A percentile compares a stretch with the other conserved stretches of the same genome.
Evolutionary conservation across 1,139 yeast species (phyloP).

Genomic region (Nakaseomyces nivariensis): DNA sequence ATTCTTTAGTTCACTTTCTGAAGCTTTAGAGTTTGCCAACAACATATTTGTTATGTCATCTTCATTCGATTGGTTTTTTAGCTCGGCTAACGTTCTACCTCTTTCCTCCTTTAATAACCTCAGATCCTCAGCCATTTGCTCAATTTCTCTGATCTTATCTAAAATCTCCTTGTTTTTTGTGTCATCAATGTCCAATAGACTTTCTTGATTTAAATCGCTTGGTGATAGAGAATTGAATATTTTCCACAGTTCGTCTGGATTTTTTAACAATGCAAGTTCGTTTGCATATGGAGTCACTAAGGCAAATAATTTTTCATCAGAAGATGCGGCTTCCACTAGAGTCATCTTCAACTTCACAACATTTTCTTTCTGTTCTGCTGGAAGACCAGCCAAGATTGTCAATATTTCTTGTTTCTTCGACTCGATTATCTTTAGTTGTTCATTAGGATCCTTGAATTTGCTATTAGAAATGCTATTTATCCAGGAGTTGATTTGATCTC

Average conservation of each 20-base stretch:
- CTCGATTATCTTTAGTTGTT: slow-evolving; percentile 21
- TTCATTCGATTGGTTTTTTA: slow-evolving; percentile 61
- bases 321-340: slow-evolving; percentile 54
- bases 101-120: slow-evolving; percentile 52
- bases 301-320: slow-evolving; percentile 51
- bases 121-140: slow-evolving; percentile 39
- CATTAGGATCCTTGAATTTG: slow-evolving; percentile 21
- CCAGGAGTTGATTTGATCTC: slow-evolving; percentile 25
- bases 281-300: slow-evolving; percentile 31
- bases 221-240: slow-evolving; percentile 21
- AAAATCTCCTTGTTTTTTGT: slow-evolving; percentile 28
- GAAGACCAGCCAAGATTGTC: slow-evolving; percentile 14
- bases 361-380: slow-evolving; percentile 24
- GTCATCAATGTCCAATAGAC: slow-evolving; percentile 58
- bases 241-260: slow-evolving; percentile 28
- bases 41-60: slow-evolving; percentile 82
- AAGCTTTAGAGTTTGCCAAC: slow-evolving; percentile 52
- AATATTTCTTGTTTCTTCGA: slow-evolving; percentile 36
- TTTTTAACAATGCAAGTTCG: slow-evolving; percentile 31
- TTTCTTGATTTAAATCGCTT: slow-evolving; percentile 29
- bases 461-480: slow-evolving; percentile 20
- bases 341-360: slow-evolving; percentile 32
- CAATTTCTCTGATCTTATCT: slow-evolving; percentile 30
- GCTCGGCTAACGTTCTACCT: slow-evolving; percentile 45
- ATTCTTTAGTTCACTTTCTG: slow-evolving; percentile 48